Evolutionary conservation across 2,329 filamentous ascomycete species (phyloP).

Genomic region (Trichothecium sympodiale): DNA sequence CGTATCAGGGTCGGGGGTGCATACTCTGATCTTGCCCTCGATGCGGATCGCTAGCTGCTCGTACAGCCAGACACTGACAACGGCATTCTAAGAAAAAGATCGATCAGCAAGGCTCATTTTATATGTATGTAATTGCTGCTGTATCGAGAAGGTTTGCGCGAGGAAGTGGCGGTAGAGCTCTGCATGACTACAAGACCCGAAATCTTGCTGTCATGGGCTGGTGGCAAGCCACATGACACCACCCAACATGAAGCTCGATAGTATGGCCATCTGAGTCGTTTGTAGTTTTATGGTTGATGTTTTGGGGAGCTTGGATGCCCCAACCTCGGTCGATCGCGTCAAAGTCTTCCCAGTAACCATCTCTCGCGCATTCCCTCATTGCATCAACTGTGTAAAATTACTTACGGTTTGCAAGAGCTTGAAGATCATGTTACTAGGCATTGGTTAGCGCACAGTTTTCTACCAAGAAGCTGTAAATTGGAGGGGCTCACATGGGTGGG

Average conservation of each 20-base stretch:
- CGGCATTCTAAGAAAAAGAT: conserved; percentile 57
- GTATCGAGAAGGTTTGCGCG: neutral
- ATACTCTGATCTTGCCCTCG: conserved; percentile 88
- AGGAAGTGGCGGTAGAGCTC: too few relatives aligned
- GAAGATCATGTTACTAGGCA: conserved; percentile 37
- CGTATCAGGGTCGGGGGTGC: conserved; percentile 64
- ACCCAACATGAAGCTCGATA: too few relatives aligned
- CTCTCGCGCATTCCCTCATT: conserved; percentile 15
- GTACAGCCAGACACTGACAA: conserved; percentile 91
- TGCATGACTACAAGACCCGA: too few relatives aligned
- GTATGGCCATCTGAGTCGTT: too few relatives aligned
- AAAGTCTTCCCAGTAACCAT: neutral
- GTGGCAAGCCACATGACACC: too few relatives aligned
- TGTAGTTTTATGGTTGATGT: too few relatives aligned
- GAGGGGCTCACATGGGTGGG: conserved; percentile 37
- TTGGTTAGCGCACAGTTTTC: conserved; percentile 10
- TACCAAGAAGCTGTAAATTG: neutral
- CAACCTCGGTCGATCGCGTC: conserved; percentile 2
- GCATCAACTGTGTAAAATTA: neutral
- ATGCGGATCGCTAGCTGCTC: conserved; percentile 92
- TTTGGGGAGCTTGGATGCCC: too few relatives aligned
- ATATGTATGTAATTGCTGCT: too few relatives aligned
- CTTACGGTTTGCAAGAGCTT: conserved; percentile 64
- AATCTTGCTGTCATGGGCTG: too few relatives aligned
- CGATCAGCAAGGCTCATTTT: conserved; percentile 10